Conservation (phyloP, 495 filamentous ascomycete species). For the Tirmania nivea region DNA sequence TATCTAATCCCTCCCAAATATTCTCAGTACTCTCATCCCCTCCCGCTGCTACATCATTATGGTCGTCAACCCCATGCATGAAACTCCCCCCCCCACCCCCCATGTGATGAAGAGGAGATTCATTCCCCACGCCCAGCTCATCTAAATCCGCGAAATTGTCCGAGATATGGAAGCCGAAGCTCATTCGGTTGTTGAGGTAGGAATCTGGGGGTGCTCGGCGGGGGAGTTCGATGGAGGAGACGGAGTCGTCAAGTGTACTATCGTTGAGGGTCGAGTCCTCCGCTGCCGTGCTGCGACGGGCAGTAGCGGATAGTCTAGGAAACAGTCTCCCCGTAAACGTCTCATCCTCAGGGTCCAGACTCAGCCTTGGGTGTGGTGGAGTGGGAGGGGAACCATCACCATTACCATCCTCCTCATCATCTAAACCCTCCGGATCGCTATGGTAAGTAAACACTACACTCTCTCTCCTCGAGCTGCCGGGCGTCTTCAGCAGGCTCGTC, state of each 20-base stretch:
- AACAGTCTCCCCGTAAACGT: not conserved
- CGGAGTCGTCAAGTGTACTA: not conserved
- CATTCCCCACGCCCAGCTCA: not conserved
- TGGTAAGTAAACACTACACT: not conserved
- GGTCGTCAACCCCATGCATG: not conserved
- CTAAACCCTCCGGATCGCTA: not conserved
- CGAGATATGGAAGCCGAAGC: not conserved
- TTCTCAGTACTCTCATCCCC: not conserved
- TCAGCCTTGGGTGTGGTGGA: not conserved
- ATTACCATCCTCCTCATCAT: not conserved
- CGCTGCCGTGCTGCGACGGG: no score
- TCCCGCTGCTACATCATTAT: not conserved
- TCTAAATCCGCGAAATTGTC: not conserved
- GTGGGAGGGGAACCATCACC: not conserved
- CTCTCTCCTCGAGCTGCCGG: not conserved
- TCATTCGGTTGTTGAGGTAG: not conserved
- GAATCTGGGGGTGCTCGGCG: not conserved
- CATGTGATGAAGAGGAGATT: not conserved
- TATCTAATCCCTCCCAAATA: constrained; percentile 3
- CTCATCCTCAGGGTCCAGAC: not conserved
- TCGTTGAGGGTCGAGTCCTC: not conserved
- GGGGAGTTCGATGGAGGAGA: not conserved
- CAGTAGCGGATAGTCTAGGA: no score
- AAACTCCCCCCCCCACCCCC: not conserved
- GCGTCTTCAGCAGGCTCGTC: not conserved